These are phyloP conservation scores for Mycena vulgaris DNA, from an alignment of 768 basidiomycete species.

Conservation along the genomic window DNA sequence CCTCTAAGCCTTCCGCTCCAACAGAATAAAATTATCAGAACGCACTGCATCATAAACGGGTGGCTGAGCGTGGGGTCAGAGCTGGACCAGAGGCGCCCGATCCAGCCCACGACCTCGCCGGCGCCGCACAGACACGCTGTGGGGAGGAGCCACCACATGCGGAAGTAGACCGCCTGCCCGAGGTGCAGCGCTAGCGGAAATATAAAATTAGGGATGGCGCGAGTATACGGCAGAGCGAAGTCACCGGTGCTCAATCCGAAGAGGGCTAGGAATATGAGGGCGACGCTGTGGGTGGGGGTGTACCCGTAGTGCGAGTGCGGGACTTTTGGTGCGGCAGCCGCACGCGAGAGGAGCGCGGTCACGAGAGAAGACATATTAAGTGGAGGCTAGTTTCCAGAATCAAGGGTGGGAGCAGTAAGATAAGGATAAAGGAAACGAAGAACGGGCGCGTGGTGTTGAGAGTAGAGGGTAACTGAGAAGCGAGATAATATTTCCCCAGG, in stretches of 20 bases:
- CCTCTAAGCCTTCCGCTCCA: slow-evolving; percentile 47
- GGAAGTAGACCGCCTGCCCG: slow-evolving; percentile 58
- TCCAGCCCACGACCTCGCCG: slow-evolving; percentile 71
- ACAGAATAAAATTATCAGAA: not conserved
- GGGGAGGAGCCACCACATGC: slow-evolving; percentile 67
- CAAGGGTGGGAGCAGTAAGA: no score
- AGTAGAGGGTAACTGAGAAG: no score
- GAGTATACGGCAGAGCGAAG: not conserved
- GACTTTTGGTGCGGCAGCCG: not conserved
- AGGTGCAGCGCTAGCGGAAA: slow-evolving; percentile 61
- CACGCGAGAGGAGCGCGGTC: no score
- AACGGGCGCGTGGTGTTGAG: no score
- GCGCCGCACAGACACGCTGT: slow-evolving; percentile 64
- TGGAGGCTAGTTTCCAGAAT: no score
- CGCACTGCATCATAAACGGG: slow-evolving; percentile 60
- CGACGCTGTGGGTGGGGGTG: slow-evolving; percentile 53
- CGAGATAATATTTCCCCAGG: no score
- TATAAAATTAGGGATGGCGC: no score
- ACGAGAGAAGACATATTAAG: no score
- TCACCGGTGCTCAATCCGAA: slow-evolving; percentile 60
- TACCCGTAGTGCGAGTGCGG: slow-evolving; percentile 48
- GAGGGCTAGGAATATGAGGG: slow-evolving; percentile 52
- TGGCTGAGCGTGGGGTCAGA: slow-evolving; percentile 42
- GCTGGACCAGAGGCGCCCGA: slow-evolving; percentile 62
- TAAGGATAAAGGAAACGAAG: no score